Base-by-base conservation (phyloP, 768 basidiomycete genomes). In the Mrakia blollopis region DNA sequence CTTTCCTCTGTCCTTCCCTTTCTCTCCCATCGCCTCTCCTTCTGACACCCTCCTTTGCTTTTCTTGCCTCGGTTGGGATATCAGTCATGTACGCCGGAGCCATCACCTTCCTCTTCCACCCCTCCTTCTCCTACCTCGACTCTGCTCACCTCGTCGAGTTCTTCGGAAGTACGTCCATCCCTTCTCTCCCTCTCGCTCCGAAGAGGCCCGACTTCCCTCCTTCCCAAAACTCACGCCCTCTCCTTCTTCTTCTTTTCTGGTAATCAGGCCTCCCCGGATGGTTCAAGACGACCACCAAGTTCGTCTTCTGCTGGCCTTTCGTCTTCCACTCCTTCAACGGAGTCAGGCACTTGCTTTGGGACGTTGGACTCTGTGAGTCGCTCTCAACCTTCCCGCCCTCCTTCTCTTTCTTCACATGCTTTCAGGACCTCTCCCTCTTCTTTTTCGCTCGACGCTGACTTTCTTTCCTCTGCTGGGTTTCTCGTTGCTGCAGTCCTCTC, bases 271-370 rank as follows among this genome's bases (percentile, higher is more conserved):
- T 74, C 32, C 72, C 67, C 54, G n/a, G 23, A 21, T 77, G 78
- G 80, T 86, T 91, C 80, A 96, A 96, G 85, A 88, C 89, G 77
- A 84, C 88, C 14, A 89, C 88, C 72, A 98, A 97, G 85, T 85
- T 88, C 37, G 81, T 93, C 78, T 88, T 98, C 63, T 94, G 93
- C 18, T 87, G 88, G 5, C 93, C 95, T 1, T 96, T 97, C 83
- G 88, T 92, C 23, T 98, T 91, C 88, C 96, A 98, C 85, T 88
- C 89, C 11, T 87, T 89, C 84, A 98, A 98, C 84, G 96, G 96
- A 5, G 78, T 98, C 78, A 88, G 96, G 60, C 96, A 98, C 86
- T 85, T 98, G 81, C 83, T 85, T 47, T 98, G 96, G 96, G 96
- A 98, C 85, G 84, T 88, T 82, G 89, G 90, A 77, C 91, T 90